These are phyloP conservation scores for Coniochaeta sp. DNA, from an alignment of 2,329 filamentous ascomycete genomes.

Conservation along the genomic window DNA sequence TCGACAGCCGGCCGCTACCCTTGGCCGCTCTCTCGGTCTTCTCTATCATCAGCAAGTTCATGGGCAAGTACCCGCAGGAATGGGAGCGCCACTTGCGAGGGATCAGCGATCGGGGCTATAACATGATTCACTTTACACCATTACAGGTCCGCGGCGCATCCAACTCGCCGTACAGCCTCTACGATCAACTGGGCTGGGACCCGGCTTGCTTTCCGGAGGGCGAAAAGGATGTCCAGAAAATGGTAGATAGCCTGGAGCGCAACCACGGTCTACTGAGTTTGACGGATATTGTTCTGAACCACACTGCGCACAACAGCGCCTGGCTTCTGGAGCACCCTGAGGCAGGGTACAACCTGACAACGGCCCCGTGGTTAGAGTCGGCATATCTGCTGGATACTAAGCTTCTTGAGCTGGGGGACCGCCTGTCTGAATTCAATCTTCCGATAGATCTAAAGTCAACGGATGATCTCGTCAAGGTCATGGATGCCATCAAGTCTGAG, in stretches of 20 bases:
- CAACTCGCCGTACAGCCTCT: conserved; percentile 96
- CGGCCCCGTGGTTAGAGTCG: conserved; percentile 69
- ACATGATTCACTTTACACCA: conserved; percentile 98
- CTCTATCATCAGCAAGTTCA: conserved; percentile 94
- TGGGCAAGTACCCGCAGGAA: conserved; percentile 83
- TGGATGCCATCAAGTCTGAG: conserved; percentile 75
- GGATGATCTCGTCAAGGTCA: conserved; percentile 71
- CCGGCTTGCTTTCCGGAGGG: conserved; percentile 73
- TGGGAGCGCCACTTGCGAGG: conserved; percentile 87
- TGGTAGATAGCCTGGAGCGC: conserved; percentile 76
- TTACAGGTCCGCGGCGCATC: conserved; percentile 81
- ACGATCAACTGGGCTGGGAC: conserved; percentile 86
- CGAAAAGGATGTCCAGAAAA: conserved; percentile 68
- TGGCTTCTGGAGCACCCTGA: conserved; percentile 95
- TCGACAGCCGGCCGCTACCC: conserved; percentile 69
- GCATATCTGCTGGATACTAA: conserved; percentile 55
- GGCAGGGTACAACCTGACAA: conserved; percentile 87
- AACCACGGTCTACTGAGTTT: conserved; percentile 79
- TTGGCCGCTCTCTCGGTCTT: conserved; percentile 85
- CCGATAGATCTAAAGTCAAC: conserved; percentile 64
- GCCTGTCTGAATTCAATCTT: conserved; percentile 62
- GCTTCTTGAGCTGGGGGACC: conserved; percentile 68
- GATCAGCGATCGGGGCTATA: conserved; percentile 88
- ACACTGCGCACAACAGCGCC: conserved; percentile 90
- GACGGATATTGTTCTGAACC: conserved; percentile 96